These are phyloP conservation scores for Dalbergia cultrata DNA, from an alignment of 306 rosid genomes.

Conservation along the genomic window DNA sequence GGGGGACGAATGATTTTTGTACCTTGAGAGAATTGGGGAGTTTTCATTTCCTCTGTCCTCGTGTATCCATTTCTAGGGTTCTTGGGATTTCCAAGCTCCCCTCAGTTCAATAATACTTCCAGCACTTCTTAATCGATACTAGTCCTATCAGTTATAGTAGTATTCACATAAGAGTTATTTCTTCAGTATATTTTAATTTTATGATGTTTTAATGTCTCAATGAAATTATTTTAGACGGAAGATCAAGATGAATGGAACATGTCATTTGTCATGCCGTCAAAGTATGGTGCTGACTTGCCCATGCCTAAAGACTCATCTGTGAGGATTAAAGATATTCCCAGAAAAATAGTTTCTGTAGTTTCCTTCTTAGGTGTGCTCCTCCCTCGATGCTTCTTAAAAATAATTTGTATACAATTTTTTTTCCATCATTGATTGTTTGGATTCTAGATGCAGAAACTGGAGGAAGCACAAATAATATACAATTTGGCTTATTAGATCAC, in stretches of 20 bases:
- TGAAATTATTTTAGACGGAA: constrained; percentile 59
- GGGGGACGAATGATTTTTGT: no score
- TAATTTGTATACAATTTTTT: not conserved
- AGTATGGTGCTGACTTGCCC: constrained; percentile 82
- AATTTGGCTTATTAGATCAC: constrained; percentile 28
- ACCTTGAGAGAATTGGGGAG: no score
- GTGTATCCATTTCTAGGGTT: no score
- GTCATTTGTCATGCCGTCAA: constrained; percentile 94
- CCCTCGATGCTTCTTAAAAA: constrained; percentile 30
- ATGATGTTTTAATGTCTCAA: constrained; percentile 33
- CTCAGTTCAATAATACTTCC: no score
- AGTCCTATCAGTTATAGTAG: no score
- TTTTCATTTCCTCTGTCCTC: no score
- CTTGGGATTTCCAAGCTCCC: no score
- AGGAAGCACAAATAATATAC: constrained; percentile 28
- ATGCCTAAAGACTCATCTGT: constrained; percentile 86
- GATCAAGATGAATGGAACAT: constrained; percentile 82
- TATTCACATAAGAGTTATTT: constrained; percentile 9
- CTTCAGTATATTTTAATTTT: constrained; percentile 24
- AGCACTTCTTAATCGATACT: no score
- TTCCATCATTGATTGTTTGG: not conserved
- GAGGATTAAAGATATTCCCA: constrained; percentile 75
- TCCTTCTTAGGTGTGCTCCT: constrained; percentile 84
- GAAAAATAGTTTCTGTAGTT: constrained; percentile 75
- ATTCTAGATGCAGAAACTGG: constrained; percentile 17